These are phyloP conservation scores for Mycena haematopus DNA, from an alignment of 768 basidiomycete genomes.

Conservation along the genomic window DNA sequence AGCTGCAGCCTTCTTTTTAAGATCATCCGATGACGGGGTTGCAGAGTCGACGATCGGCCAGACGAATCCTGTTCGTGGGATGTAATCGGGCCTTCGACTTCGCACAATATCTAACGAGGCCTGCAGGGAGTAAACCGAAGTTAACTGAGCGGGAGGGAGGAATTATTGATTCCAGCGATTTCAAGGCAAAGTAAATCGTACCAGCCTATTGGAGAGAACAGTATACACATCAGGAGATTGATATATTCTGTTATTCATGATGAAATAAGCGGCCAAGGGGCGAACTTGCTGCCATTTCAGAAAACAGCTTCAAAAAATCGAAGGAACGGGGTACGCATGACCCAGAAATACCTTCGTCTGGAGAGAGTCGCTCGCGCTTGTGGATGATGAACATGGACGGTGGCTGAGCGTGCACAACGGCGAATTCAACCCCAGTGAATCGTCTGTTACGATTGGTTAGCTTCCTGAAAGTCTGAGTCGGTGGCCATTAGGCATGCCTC, in stretches of 20 bases:
- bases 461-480: constrained; percentile 5
- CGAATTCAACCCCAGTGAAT: constrained; percentile 88
- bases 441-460: constrained; percentile 54
- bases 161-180: neutral
- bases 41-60: constrained; percentile 81
- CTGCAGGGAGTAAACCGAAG: constrained; percentile 74
- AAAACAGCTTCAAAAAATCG: constrained; percentile 18
- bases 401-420: constrained; percentile 78
- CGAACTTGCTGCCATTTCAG: constrained; percentile 54
- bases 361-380: constrained; percentile 84
- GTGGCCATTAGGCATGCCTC: constrained; percentile 54
- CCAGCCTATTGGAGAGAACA: constrained; percentile 83
- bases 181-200: constrained; percentile 41
- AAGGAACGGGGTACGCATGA: neutral
- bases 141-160: constrained; percentile 50
- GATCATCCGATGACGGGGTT: constrained; percentile 44
- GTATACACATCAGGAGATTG: constrained; percentile 87
- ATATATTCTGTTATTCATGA: constrained; percentile 89
- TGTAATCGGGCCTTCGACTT: constrained; percentile 79
- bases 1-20: constrained; percentile 44
- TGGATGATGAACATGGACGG: constrained; percentile 89
- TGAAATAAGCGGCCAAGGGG: constrained; percentile 84
- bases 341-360: constrained; percentile 72
- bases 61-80: constrained; percentile 81
- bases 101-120: constrained; percentile 78